A percentile compares a stretch with the other conserved stretches of the same genome.
These are phyloP conservation scores for Leptomonas pyrrhocoris DNA, from an alignment of 208 protist species.

Conservation along the genomic window DNA sequence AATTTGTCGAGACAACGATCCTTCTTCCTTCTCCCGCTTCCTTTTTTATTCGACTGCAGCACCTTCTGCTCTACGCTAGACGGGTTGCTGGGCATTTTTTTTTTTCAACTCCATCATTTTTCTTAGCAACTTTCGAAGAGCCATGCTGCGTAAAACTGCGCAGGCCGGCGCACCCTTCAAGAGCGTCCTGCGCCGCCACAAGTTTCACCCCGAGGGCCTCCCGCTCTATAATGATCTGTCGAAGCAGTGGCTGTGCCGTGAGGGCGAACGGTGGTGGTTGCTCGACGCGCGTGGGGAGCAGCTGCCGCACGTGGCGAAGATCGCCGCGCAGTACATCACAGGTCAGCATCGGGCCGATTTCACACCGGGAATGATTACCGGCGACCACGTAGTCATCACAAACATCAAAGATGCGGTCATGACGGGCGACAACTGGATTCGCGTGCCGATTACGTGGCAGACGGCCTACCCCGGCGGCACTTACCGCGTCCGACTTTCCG, in stretches of 20 bases:
- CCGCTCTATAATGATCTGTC: conserved; percentile 91
- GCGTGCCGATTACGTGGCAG: conserved; percentile 91
- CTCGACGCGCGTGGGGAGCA: conserved; percentile 89
- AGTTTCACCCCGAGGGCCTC: conserved; percentile 85
- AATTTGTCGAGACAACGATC: too few relatives aligned
- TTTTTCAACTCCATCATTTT: too few relatives aligned
- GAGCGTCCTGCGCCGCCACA: conserved; percentile 91
- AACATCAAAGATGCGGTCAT: conserved; percentile 93
- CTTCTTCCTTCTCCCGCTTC: too few relatives aligned
- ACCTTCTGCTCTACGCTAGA: too few relatives aligned
- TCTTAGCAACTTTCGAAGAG: background rate
- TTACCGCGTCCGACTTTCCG: conserved; percentile 88
- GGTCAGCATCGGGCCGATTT: conserved; percentile 91
- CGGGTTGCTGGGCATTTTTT: too few relatives aligned
- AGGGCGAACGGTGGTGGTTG: conserved; percentile 92
- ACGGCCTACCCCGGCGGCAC: conserved; percentile 91
- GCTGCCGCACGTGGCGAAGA: conserved; percentile 77
- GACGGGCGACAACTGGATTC: conserved; percentile 89
- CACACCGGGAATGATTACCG: conserved; percentile 88
- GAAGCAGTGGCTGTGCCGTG: conserved; percentile 90
- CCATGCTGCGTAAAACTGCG: conserved; percentile 58
- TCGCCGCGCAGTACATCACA: conserved; percentile 90
- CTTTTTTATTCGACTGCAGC: too few relatives aligned
- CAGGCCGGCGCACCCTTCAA: conserved; percentile 74
- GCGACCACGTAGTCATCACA: conserved; percentile 90